Conservation (phyloP, 345 rosid genomes). For the Eucalyptus dawsonii region DNA sequence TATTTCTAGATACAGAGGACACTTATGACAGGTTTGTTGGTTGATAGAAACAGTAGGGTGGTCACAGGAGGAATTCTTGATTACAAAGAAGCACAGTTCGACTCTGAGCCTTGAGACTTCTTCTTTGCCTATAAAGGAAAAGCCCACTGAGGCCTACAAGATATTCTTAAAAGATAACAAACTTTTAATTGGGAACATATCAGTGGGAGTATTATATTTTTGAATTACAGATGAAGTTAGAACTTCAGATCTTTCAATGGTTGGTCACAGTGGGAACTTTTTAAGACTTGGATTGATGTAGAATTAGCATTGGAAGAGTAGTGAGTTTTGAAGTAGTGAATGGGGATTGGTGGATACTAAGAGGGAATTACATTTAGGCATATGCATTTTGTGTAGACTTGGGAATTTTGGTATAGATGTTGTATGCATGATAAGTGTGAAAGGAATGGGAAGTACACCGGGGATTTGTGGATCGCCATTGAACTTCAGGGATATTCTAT, state of each 20-base stretch:
- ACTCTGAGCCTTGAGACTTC: not conserved
- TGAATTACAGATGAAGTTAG: not conserved
- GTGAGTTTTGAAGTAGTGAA: not conserved
- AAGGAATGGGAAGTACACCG: not conserved
- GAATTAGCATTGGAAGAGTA: not conserved
- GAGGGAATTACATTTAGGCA: not conserved
- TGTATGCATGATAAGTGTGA: not conserved
- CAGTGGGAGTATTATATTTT: not conserved
- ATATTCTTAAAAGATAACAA: not conserved
- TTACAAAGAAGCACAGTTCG: not conserved
- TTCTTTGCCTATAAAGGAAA: not conserved
- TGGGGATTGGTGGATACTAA: not conserved
- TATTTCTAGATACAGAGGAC: not conserved
- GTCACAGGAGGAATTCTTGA: not conserved
- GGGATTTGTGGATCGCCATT: not conserved
- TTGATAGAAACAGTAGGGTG: not conserved
- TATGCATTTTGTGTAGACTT: not conserved
- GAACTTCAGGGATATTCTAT: not conserved
- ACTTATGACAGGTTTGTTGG: not conserved
- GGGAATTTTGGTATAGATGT: not conserved
- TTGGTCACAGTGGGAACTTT: not conserved
- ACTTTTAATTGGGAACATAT: not conserved
- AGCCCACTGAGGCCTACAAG: not conserved
- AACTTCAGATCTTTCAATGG: not conserved
- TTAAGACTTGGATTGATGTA: not conserved